Evolutionary conservation across 163 green algal species (phyloP), one percentile per base, ranked within the genome.

Genomic region (Chloromonas sp.): DNA sequence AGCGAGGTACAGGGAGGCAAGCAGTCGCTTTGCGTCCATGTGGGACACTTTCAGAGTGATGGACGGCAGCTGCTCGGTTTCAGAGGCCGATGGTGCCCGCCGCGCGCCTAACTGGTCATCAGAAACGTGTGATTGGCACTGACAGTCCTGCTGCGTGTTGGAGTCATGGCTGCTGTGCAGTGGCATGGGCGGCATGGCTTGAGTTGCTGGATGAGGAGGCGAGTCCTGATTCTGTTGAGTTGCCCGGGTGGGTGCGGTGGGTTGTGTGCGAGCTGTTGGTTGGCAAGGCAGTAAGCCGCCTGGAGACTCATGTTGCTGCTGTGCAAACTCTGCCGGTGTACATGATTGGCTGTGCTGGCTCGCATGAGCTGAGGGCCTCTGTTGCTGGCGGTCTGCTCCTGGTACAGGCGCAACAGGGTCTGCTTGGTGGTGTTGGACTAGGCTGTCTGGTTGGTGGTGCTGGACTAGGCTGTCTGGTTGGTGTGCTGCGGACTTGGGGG

Each of bases 1-100:
- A 58, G 79, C 78, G 66, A 94, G 88, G 78, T 90, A 92, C 81
- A 85, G 89, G 58, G 14, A 78, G 62, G 85, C 78, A 8, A 93
- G 85, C 61, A 94, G 81, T 60, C 88, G 88, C 77, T 3, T 82
- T 36, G 74, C 81, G 14, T 84, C 81, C 14, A 84, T 36, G 2
- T 84, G 81, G 3, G 81, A 84, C 61, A 84, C 81, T 3, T n/a
- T 2, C 60, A 83, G 2, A 14, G 61, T 60, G 36, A 36, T 36
- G 36, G 36, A 36, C 36, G 58, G 74, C 5, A 14, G 15, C 70
- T 76, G 8, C 70, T 13, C 70, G 8, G 8, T 76, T 13, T 76
- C 36, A 61, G 15, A n/a, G 2, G 57, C 78, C n/a, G 58, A 13
- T 61, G 78, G 14, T 1, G 2, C 78, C 74, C 58, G 13, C 14